Base-by-base conservation (phyloP, 352 stramenopile genomes). In the Globisporangium uncinulatum region DNA sequence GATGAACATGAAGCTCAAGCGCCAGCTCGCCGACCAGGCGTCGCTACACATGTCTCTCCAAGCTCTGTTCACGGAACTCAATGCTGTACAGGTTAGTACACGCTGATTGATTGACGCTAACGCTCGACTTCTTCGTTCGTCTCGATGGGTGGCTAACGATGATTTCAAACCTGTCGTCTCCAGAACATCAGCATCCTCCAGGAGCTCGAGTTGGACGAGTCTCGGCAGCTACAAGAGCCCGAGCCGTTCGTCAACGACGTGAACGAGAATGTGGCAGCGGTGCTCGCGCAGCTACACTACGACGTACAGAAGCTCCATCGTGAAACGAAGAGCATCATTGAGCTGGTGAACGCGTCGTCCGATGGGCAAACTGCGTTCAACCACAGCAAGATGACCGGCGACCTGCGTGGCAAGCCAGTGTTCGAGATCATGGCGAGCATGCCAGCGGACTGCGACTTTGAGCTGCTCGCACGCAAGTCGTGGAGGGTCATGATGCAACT, bases 351-450 rank as follows among this genome's bases (percentile, higher is more conserved):
- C 6, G 24, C 24, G 15, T 39, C 29, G n/a, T 29, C 24, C 39
- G 48, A 62, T 31, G 1, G 20, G 11, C 17, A 19, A 29, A 34
- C 47, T 2, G 47, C 48, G 47, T 51, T 62, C 31, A 56, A 24
- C 39, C 54, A 39, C 6, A 56, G 47, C 39, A 56, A 51, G 29
- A 56, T 39, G 0, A 50, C 48, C 31, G n/a, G 32, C 11, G 47
- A 62, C 13, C 19, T 36, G 13, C 29, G 47, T 17, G 41, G 54
- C 21, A 41, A 48, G 13, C 56, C 56, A 14, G 47, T 62, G 17
- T 62, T 56, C 17, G 56, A 62, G 37, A 29, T 62, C 17, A 51
- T 51, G 31, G 20, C 56, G 2, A 62, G 56, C 24, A 62, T 48
- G n/a, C 56, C 56, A 2, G 48, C 49, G 3, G 20, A 49, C 15